A percentile compares a stretch with the other conserved stretches of the same genome.
Conservation (phyloP, 208 protist species). For the Zelonia costaricensis region DNA sequence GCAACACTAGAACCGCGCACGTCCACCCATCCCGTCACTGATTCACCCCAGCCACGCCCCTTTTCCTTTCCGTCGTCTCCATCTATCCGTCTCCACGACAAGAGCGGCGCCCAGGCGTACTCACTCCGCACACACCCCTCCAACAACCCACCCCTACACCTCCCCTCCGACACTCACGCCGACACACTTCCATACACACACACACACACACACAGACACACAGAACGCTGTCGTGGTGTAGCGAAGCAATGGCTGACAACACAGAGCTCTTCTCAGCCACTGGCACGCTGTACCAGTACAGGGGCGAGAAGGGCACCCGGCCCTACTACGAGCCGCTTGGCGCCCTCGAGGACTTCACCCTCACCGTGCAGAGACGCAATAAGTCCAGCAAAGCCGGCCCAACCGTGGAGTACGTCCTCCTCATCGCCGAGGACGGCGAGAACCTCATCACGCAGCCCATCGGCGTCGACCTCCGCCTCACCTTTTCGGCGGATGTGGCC, state of each 20-base stretch:
- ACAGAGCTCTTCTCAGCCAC: slow-evolving; percentile 27
- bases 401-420: slow-evolving; percentile 28
- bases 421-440: slow-evolving; percentile 34
- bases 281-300: slow-evolving; percentile 51
- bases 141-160: not conserved
- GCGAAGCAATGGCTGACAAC: not conserved
- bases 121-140: too few species aligned
- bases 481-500: slow-evolving; percentile 25
- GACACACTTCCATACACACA: not conserved
- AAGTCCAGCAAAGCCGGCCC: not conserved
- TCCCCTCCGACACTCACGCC: not conserved
- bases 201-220: not conserved
- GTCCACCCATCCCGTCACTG: too few species aligned
- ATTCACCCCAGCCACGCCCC: too few species aligned
- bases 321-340: slow-evolving; percentile 37
- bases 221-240: not conserved
- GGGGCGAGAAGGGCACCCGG: slow-evolving; percentile 12
- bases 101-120: too few species aligned
- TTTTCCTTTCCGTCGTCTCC: too few species aligned
- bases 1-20: too few species aligned
- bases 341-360: slow-evolving; percentile 18
- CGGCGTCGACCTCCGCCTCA: slow-evolving; percentile 42
- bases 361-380: slow-evolving; percentile 23
- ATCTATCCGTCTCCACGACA: too few species aligned
- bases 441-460: slow-evolving; percentile 41